Evolutionary conservation across 2,329 filamentous ascomycete genomes (phyloP).

Genomic region (Neofusicoccum cordaticola): DNA sequence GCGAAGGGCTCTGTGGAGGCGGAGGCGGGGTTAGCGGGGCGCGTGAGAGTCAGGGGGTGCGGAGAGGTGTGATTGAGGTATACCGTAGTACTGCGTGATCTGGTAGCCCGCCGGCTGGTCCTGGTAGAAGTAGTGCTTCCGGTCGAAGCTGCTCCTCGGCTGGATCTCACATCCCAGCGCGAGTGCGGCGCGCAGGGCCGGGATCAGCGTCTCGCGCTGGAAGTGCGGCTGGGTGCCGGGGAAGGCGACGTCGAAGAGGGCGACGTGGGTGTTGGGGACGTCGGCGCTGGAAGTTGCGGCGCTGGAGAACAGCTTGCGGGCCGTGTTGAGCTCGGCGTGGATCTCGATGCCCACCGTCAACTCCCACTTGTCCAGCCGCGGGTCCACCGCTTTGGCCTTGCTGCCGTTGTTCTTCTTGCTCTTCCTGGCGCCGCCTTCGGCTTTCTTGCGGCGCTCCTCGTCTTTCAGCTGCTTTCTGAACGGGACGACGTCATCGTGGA

Average conservation of each 20-base stretch:
- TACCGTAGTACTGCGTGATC: constrained; percentile 90
- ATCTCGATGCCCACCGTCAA: constrained; percentile 96
- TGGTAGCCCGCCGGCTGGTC: constrained; percentile 96
- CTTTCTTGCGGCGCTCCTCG: constrained; percentile 34
- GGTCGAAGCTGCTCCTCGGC: constrained; percentile 76
- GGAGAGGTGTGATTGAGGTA: not conserved
- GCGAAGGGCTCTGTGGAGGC: constrained; percentile 56
- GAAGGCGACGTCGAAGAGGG: constrained; percentile 83
- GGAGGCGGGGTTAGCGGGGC: not conserved
- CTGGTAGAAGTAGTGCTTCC: constrained; percentile 99
- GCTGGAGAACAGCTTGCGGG: constrained; percentile 83
- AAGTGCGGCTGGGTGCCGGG: constrained; percentile 86
- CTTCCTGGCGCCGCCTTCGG: constrained; percentile 20
- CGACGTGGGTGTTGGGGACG: constrained; percentile 79
- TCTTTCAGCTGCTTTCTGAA: constrained; percentile 40
- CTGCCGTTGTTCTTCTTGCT: not conserved
- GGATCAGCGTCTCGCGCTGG: constrained; percentile 77
- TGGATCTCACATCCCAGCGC: constrained; percentile 80
- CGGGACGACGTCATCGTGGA: constrained; percentile 26
- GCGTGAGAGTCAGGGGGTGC: no score
- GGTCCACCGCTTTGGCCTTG: constrained; percentile 20
- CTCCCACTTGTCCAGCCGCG: constrained; percentile 67
- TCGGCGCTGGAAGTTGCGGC: constrained; percentile 52
- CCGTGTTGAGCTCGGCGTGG: constrained; percentile 90
- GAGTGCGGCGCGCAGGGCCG: constrained; percentile 84